Evolutionary conservation across 768 basidiomycete genomes (phyloP), one percentile per base, ranked within the genome.

Genomic region (button mushroom (Agaricus bisporus)): DNA sequence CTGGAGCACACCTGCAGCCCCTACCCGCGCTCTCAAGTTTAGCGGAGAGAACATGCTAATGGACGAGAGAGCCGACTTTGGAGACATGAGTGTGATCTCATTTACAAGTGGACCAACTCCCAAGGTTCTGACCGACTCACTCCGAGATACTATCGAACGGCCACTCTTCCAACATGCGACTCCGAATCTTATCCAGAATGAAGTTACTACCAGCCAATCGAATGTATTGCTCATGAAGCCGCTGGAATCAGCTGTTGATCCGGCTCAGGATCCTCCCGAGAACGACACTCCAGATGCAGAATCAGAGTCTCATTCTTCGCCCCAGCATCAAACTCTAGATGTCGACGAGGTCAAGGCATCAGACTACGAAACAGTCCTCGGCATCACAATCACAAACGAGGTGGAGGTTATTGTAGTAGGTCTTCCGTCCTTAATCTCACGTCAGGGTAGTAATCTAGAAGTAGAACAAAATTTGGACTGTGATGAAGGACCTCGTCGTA

Each of bases 391-490:
- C n/a, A 88, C 79, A 39, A 68, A 69, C 10, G 83, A 87, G 55
- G 71, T 86, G 20, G 86, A 90, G 58, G 73, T 72, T 36, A 83
- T 87, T 45, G 73, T 78, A 51, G 88, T 83, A 68, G 56, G 83
- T 70, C 10, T 15, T 46, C 51, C 15, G 38, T 38, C 9, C 47
- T 35, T 53, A 14, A 42, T 35, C 43, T 45, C 28, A 25, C n/a
- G 52, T 4, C 5, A n/a, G 26, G 44, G n/a, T 17, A 37, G 45
- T 55, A 46, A 43, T 15, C 2, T 26, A 50, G 20, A 48, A 37
- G 7, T 58, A 91, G 89, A 63, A 75, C 25, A 88, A 81, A 61
- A 84, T 91, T 58, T 87, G 86, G 85, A 56, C 71, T 10, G 79
- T 82, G 9, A 71, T 83, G 10, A 80, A 83, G 17, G 86, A 89